These are phyloP conservation scores for Casuarina equisetifolia DNA, from an alignment of 306 rosid species.

Conservation along the genomic window DNA sequence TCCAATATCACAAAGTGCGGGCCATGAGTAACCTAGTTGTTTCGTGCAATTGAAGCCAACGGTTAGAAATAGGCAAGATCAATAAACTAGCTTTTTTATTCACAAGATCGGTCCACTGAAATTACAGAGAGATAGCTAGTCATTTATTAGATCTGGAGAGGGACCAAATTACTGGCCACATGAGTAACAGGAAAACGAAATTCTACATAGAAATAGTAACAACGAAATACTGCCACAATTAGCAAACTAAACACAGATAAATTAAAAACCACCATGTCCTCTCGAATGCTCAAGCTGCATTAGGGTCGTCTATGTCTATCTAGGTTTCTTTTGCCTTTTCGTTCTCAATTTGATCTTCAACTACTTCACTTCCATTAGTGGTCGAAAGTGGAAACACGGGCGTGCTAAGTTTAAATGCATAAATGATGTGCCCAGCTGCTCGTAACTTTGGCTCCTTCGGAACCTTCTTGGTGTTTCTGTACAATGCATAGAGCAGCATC, in stretches of 20 bases:
- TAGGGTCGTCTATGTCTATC: neutral
- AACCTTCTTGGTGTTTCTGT: conserved; percentile 51
- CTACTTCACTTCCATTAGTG: conserved; percentile 8
- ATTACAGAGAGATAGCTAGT: neutral
- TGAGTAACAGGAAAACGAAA: conserved; percentile 11
- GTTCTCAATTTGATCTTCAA: conserved; percentile 20
- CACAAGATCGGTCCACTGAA: neutral
- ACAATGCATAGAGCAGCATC: conserved; percentile 67
- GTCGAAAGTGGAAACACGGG: conserved; percentile 29
- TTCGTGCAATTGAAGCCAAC: neutral
- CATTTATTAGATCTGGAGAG: neutral
- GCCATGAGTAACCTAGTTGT: neutral
- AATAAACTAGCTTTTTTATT: neutral
- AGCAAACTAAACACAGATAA: neutral
- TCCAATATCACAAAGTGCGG: too few species aligned
- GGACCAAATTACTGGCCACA: neutral
- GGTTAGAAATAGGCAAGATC: neutral
- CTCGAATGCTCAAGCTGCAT: neutral
- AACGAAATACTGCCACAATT: too few species aligned
- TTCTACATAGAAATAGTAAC: neutral
- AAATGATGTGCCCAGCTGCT: conserved; percentile 55
- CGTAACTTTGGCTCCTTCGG: conserved; percentile 55
- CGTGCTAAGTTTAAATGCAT: conserved; percentile 50
- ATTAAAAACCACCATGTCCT: conserved; percentile 3
- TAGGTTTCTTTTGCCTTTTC: conserved; percentile 32